phyloP scores from a whole-genome alignment of 163 green algal species.

The Volvox carteri region DNA sequence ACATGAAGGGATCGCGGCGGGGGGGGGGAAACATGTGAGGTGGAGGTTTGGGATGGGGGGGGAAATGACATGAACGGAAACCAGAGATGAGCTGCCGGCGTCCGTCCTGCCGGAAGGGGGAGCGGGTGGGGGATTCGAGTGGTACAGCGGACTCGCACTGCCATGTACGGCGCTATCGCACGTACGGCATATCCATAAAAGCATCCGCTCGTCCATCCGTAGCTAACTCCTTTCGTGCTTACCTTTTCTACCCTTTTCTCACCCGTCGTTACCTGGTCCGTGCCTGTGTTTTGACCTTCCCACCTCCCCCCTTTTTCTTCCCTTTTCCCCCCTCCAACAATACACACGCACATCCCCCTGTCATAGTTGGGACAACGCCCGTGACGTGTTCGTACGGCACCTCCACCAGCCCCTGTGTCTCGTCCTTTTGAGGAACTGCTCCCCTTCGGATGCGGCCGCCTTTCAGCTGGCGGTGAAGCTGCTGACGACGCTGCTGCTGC shows the following conservation, averaged over 20 bases:
- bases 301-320: neutral
- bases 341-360: too few relatives aligned
- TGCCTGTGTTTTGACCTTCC: neutral
- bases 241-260: neutral
- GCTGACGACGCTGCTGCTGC: conserved; percentile 70
- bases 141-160: too few relatives aligned
- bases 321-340: neutral
- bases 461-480: conserved; percentile 77
- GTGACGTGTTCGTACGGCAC: conserved; percentile 80
- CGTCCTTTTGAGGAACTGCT: conserved; percentile 88
- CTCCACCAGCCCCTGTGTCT: conserved; percentile 91
- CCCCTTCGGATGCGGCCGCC: conserved; percentile 63
- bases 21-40: too few relatives aligned
- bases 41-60: too few relatives aligned
- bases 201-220: neutral
- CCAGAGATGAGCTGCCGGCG: too few relatives aligned
- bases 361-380: conserved; percentile 84
- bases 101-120: too few relatives aligned
- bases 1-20: too few relatives aligned
- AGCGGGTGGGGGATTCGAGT: too few relatives aligned
- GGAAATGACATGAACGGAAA: too few relatives aligned
- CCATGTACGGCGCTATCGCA: too few relatives aligned
- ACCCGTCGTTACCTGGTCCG: neutral
- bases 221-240: neutral
- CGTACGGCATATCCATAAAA: too few relatives aligned